A percentile compares a stretch with the other conserved stretches of the same genome.
Conservation (phyloP, 768 basidiomycete genomes). For the Mycena epipterygia region DNA sequence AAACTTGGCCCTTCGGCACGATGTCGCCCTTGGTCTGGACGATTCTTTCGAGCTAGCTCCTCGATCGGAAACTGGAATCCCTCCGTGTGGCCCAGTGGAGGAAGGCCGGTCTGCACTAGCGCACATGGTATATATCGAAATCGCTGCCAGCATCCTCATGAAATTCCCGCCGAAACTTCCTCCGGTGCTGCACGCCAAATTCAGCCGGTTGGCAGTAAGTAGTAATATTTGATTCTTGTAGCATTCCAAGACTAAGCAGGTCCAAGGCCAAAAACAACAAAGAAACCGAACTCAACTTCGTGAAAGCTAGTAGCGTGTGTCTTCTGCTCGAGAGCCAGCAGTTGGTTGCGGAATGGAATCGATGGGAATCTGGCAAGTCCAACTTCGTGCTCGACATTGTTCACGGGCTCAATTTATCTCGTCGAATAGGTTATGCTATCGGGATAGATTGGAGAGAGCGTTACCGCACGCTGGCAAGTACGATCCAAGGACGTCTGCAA, state of each 20-base stretch:
- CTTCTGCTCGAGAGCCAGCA: constrained; percentile 4
- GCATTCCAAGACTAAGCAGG: not conserved
- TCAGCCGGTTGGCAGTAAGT: constrained; percentile 8
- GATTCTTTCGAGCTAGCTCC: not conserved
- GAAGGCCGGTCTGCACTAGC: constrained; percentile 22
- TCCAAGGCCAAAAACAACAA: not conserved
- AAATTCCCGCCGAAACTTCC: constrained; percentile 1
- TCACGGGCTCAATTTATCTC: not conserved
- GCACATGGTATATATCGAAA: constrained; percentile 21
- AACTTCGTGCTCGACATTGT: not conserved
- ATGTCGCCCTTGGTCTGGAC: constrained; percentile 1
- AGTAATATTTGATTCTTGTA: not conserved
- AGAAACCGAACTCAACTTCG: constrained; percentile 20
- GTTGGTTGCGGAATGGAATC: constrained; percentile 9
- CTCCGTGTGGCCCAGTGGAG: not conserved
- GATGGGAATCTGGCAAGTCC: not conserved
- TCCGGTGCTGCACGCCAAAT: constrained; percentile 7
- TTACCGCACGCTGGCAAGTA: not conserved
- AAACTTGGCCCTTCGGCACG: constrained; percentile 1
- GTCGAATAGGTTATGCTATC: not conserved
- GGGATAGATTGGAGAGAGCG: constrained; percentile 10
- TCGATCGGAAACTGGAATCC: not conserved
- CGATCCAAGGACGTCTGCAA: constrained; percentile 1
- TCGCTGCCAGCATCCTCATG: not conserved
- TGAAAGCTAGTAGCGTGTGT: constrained; percentile 3